Evolutionary conservation across 2,329 filamentous ascomycete genomes (phyloP).

Genomic region (Colletotrichum sp.): DNA sequence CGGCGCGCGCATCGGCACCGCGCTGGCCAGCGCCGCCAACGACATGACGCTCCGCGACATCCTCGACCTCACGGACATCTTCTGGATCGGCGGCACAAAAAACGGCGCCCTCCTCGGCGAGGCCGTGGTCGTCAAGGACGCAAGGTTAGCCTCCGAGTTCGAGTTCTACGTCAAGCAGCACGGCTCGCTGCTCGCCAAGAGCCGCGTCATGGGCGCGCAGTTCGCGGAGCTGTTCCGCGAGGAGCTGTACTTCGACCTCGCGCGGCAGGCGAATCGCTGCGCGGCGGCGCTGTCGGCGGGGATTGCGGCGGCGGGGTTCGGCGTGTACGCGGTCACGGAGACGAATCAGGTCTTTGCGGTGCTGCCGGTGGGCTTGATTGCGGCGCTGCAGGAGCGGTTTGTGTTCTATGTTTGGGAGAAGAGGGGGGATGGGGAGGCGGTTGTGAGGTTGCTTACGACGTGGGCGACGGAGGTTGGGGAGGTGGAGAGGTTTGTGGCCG

Average conservation of each 20-base stretch:
- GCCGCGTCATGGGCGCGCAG: conserved; percentile 52
- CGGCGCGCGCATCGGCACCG: conserved; percentile 47
- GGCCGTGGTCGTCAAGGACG: conserved; percentile 52
- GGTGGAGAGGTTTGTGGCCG: conserved; percentile 41
- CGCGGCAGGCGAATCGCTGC: conserved; percentile 46
- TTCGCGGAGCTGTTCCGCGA: conserved; percentile 54
- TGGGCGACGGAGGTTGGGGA: conserved; percentile 52
- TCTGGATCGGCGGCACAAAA: conserved; percentile 61
- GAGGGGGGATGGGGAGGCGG: conserved; percentile 38
- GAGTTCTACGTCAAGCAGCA: conserved; percentile 58
- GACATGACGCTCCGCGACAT: conserved; percentile 50
- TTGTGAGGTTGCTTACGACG: conserved; percentile 53
- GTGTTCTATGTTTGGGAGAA: conserved; percentile 55
- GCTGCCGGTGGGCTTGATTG: conserved; percentile 42
- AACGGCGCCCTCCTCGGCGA: conserved; percentile 56
- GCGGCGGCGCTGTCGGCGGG: conserved; percentile 47
- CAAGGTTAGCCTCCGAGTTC: conserved; percentile 47
- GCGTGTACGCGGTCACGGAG: conserved; percentile 47
- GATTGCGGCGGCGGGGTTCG: conserved; percentile 47
- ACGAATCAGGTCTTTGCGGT: conserved; percentile 58
- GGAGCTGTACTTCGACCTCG: conserved; percentile 51
- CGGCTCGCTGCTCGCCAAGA: conserved; percentile 54
- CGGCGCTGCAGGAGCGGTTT: conserved; percentile 45
- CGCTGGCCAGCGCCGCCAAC: conserved; percentile 45
- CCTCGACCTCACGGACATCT: conserved; percentile 53